phyloP scores from a whole-genome alignment of 441 rosid species.

The Biscutella laevigata region DNA sequence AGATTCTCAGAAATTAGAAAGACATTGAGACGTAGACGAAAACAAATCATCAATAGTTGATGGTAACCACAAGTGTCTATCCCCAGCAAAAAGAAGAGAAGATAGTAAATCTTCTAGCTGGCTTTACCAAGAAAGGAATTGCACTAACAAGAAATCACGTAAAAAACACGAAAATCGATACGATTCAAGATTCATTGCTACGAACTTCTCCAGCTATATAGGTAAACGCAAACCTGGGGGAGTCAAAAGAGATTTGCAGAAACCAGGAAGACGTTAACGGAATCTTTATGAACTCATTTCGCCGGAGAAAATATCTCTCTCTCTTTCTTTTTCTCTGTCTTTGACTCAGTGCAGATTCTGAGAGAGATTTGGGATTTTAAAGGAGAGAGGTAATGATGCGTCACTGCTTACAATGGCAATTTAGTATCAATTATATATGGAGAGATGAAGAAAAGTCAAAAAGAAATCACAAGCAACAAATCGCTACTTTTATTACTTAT shows the following conservation, averaged over 20 bases:
- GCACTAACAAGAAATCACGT: conserved; percentile 10
- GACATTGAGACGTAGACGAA: background rate
- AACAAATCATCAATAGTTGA: background rate
- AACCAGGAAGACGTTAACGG: conserved; percentile 10
- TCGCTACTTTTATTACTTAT: no score
- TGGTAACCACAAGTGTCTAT: background rate
- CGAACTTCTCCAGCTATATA: background rate
- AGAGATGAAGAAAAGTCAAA: no score
- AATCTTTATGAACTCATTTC: background rate
- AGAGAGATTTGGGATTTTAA: background rate
- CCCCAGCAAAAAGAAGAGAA: background rate
- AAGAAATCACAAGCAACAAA: no score
- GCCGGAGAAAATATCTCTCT: background rate
- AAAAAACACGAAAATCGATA: conserved; percentile 7
- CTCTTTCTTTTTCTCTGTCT: conserved; percentile 4
- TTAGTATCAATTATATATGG: no score
- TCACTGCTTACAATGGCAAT: conserved; percentile 28
- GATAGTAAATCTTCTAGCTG: background rate
- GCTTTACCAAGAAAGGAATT: background rate
- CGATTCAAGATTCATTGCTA: conserved; percentile 1
- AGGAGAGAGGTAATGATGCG: conserved; percentile 10
- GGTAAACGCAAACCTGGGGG: background rate
- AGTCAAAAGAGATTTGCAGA: conserved; percentile 16
- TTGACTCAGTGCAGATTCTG: conserved; percentile 1
- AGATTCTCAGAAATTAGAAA: no score